Base-by-base conservation (phyloP, 495 filamentous ascomycete genomes). In the Neurospora sp. region DNA sequence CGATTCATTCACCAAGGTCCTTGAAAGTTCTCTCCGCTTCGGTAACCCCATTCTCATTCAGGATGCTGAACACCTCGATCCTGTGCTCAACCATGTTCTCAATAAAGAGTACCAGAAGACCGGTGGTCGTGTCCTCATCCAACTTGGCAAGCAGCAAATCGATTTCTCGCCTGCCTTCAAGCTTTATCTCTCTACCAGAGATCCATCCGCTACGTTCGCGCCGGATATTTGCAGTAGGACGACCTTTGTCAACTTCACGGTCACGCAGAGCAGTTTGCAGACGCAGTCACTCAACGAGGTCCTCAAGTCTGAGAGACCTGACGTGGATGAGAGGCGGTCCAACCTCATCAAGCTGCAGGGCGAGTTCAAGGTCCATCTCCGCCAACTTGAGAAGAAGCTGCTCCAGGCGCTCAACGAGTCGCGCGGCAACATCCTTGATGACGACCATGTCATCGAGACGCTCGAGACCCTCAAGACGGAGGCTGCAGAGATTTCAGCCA, bases 101-200 rank as follows among this genome's bases (percentile, higher is more conserved):
- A 99, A 99, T 84, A 98, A 98, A 81, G 96, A 99, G 78, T 98
- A 99, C 81, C 96, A 99, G 81, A 97, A 94, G 84, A 99, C 96
- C n/a, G 96, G 96, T 72, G 96, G 96, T 16, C 94, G 96, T 87
- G 96, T 99, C 44, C 88, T 99, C 68, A 98, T 98, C 73, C 96
- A 98, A 80, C 91, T 99, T 40, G 96, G 96, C 76, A 98, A 95
- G 81, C 96, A 99, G 83, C 94, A 98, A 81, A 99, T 99, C 72
- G 96, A 99, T 82, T 98, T 99, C 83, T 99, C 96, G 61, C 96
- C 96, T 12, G 89, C 94, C 3, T 99, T 99, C 87, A 95, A 91
- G 81, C 87, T 99, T 44, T 99, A 95, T 83, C 84, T 99, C 70
- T 97, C 94, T 1, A 99, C 96, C 2, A 86, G 94, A 76, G 96